Conservation (phyloP, 345 rosid genomes). For the Lumnitzera littorea region DNA sequence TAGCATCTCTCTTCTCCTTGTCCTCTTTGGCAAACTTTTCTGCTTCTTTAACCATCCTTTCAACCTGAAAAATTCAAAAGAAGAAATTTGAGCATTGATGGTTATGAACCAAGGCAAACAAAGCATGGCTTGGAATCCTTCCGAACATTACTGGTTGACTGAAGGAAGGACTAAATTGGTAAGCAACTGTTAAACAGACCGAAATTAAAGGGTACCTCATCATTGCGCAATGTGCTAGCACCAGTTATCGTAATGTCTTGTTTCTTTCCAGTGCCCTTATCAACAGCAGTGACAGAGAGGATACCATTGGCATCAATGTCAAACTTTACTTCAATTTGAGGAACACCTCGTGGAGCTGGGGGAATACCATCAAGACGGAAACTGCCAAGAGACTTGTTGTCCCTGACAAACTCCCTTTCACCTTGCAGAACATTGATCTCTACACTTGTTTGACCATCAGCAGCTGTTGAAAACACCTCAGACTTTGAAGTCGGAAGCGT, state of each 20-base stretch:
- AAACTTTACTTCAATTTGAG: slow-evolving; percentile 87
- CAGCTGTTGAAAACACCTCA: slow-evolving; percentile 97
- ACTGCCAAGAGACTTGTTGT: slow-evolving; percentile 79
- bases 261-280: slow-evolving; percentile 89
- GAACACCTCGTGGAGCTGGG: slow-evolving; percentile 91
- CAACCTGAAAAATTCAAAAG: slow-evolving; percentile 40
- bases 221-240: slow-evolving; percentile 58
- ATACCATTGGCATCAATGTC: slow-evolving; percentile 97
- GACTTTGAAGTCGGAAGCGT: slow-evolving; percentile 96
- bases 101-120: too few relatives aligned
- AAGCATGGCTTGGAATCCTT: too few relatives aligned
- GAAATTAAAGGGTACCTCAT: slow-evolving; percentile 46
- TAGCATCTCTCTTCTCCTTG: slow-evolving; percentile 91
- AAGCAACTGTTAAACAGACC: too few relatives aligned
- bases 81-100: background rate
- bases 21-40: slow-evolving; percentile 85
- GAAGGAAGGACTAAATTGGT: too few relatives aligned
- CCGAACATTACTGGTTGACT: background rate
- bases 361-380: slow-evolving; percentile 67
- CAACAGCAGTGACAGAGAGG: slow-evolving; percentile 75
- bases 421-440: slow-evolving; percentile 98
- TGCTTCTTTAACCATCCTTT: slow-evolving; percentile 83
- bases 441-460: slow-evolving; percentile 98
- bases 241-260: slow-evolving; percentile 95
- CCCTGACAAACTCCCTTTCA: slow-evolving; percentile 94